Conservation (phyloP, 306 rosid species). For the Pterocarpus macrocarpus region DNA sequence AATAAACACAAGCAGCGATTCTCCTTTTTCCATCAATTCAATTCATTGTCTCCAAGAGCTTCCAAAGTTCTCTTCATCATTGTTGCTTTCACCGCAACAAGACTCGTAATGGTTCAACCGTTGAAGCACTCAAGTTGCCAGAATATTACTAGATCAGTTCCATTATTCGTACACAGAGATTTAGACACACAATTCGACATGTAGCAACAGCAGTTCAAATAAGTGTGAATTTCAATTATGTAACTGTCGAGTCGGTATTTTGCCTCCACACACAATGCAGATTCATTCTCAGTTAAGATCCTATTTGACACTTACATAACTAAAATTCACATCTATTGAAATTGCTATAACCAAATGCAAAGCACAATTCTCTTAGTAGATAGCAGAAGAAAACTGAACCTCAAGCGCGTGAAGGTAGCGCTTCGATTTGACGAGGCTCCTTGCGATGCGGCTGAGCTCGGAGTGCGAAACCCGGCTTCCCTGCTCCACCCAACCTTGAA, state of each 20-base stretch:
- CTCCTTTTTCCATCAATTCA: background rate
- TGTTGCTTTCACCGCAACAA: background rate
- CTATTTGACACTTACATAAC: too few species aligned
- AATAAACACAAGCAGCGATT: background rate
- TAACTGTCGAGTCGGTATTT: too few species aligned
- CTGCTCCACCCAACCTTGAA: slow-evolving; percentile 55
- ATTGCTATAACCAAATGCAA: too few species aligned
- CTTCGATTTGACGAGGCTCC: slow-evolving; percentile 59
- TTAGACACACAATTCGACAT: too few species aligned
- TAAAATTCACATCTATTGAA: too few species aligned
- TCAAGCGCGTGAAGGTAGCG: slow-evolving; percentile 70
- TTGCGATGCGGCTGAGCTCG: slow-evolving; percentile 62
- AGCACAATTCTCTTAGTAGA: background rate
- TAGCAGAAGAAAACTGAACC: slow-evolving; percentile 51
- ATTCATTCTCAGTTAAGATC: too few species aligned
- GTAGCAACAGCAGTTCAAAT: too few species aligned
- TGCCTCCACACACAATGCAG: too few species aligned
- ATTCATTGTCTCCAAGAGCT: background rate
- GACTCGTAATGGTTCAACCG: too few species aligned
- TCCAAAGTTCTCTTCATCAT: slow-evolving; percentile 3
- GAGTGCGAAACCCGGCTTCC: slow-evolving; percentile 57
- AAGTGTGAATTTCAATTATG: too few species aligned
- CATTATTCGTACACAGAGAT: too few species aligned
- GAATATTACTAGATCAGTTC: background rate
- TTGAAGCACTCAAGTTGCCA: background rate